Percentiles rank a stretch among this genome's conserved stretches.
Conservation (phyloP, 176 grass and related monocot genomes). For the Triticum dicoccoides region DNA sequence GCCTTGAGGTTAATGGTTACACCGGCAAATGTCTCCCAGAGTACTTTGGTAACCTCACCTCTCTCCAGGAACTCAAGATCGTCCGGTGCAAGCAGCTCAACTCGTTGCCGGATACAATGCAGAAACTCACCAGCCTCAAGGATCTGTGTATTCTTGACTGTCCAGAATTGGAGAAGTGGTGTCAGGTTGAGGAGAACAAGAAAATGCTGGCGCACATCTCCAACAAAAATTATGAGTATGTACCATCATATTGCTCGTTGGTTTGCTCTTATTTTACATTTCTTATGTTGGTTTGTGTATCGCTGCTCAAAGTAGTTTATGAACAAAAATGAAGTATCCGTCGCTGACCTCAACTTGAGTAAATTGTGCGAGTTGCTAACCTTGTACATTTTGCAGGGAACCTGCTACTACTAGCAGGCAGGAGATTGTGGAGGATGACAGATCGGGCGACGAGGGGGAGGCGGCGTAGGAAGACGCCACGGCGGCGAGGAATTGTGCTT, state of each 20-base stretch:
- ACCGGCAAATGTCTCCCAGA: too few relatives aligned
- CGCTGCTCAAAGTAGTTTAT: too few relatives aligned
- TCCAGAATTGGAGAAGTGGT: not conserved
- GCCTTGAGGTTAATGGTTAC: not conserved
- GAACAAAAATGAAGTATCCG: too few relatives aligned
- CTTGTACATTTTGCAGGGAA: not conserved
- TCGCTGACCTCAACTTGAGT: not conserved
- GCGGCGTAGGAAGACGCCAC: not conserved
- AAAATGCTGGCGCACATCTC: not conserved
- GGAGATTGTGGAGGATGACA: not conserved
- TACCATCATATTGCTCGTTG: not conserved
- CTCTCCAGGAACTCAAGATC: too few relatives aligned
- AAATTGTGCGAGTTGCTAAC: not conserved
- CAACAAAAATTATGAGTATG: not conserved
- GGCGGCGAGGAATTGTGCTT: accelerated
- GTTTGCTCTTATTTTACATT: not conserved
- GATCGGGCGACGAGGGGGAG: not conserved
- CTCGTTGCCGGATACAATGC: too few relatives aligned
- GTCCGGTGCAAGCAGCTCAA: too few relatives aligned
- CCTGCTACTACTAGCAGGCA: not conserved
- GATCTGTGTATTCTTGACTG: not conserved
- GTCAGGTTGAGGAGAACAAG: not conserved
- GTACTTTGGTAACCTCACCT: too few relatives aligned
- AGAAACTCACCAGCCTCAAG: too few relatives aligned
- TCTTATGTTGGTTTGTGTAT: too few relatives aligned